phyloP scores from a whole-genome alignment of 148 eudicot genomes.

The Fallopia convolvulus region DNA sequence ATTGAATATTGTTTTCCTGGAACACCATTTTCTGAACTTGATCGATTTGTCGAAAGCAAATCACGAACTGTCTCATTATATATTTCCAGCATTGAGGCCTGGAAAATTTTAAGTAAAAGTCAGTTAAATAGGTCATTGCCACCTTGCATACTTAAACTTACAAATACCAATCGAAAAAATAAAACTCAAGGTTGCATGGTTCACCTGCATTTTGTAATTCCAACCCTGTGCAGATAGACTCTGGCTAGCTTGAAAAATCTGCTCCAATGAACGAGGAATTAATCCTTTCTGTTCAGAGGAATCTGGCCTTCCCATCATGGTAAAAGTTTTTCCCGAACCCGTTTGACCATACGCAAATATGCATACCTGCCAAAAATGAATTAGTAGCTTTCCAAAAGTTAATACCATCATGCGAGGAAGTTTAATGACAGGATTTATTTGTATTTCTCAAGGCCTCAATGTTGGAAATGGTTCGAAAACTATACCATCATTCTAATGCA shows the following conservation, averaged over 20 bases:
- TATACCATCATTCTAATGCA: too few species aligned
- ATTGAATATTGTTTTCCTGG: slow-evolving; percentile 52
- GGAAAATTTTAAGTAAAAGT: background rate
- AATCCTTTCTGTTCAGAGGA: slow-evolving; percentile 54
- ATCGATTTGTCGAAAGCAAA: slow-evolving; percentile 35
- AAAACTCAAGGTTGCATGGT: background rate
- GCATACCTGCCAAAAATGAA: slow-evolving; percentile 43
- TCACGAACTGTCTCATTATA: slow-evolving; percentile 71
- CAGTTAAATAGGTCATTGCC: background rate
- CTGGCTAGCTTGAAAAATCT: slow-evolving; percentile 64
- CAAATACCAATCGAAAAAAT: background rate
- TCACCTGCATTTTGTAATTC: slow-evolving; percentile 72
- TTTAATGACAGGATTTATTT: background rate
- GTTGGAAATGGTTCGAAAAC: too few species aligned
- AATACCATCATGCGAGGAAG: background rate
- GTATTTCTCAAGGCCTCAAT: background rate
- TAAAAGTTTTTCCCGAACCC: slow-evolving; percentile 73
- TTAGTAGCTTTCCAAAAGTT: background rate
- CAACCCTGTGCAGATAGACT: slow-evolving; percentile 58
- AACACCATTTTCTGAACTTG: slow-evolving; percentile 48
- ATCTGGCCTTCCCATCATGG: slow-evolving; percentile 82
- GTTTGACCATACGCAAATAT: slow-evolving; percentile 89
- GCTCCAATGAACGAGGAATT: slow-evolving; percentile 74
- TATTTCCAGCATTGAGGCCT: slow-evolving; percentile 76
- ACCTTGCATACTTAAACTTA: background rate